Base-by-base conservation (phyloP, 331 rosid species). In the Malus hybrid region DNA sequence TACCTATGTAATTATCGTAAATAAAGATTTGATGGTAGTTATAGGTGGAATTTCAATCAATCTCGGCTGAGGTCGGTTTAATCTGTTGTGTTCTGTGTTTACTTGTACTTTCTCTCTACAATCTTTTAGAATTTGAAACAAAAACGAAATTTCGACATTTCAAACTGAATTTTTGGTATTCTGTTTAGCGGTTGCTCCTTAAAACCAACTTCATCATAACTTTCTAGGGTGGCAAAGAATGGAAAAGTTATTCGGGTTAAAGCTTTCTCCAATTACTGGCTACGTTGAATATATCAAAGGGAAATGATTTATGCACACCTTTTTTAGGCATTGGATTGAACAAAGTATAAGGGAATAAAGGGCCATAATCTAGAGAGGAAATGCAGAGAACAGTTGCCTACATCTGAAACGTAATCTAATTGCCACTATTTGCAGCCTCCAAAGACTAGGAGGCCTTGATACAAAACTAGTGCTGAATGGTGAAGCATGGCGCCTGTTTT, bases 401-500 rank as follows among this genome's bases (percentile, higher is more conserved):
- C 20, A 71, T 32, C 22, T 6, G 6, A 12, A 71, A 56, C 6
- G 11, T 58, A 20, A 34, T 57, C 10, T 36, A 5, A 58, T 34
- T 58, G 39, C 16, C 4, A 6, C 13, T 11, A 15, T 70, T 3
- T 76, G 80, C 86, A 95, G 98, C 83, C 79, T 90, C 70, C 75
- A 76, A 66, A 16, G 55, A 42, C 56, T 86, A 70, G 98, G 99
- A 56, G 99, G 86, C 10, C 86, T 95, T 29, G 93, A 92, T 53
- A 73, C 19, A 82, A 65, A 76, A 5, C 77, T 77, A 28, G 90
- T 89, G 74, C 81, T 89, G 83, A 73, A 73, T 3, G 82, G 87
- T 15, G 87, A 95, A 88, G 61, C 34, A 55, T 95, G 98, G 99
- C 86, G 99, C 10, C 88, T 87, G 73, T 12, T 95, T 10, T 33